Evolutionary conservation across 768 basidiomycete genomes (phyloP), one percentile per base, ranked within the genome.

Genomic region (Russula virescens): DNA sequence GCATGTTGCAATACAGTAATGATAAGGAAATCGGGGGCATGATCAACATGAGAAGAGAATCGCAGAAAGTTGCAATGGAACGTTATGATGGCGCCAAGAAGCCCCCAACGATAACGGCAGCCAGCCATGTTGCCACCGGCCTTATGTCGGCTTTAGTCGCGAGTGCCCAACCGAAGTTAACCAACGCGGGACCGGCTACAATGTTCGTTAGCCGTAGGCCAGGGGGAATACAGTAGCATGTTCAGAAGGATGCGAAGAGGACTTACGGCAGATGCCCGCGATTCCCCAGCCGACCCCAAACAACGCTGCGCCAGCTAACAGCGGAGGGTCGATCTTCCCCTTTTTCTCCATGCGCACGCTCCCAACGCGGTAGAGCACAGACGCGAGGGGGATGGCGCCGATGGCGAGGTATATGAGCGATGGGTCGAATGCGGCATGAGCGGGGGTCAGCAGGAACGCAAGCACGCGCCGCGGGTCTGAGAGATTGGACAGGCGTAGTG

Each of bases 241-340:
- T 4, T 31, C 31, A 8, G 31, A 31, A 31, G 31, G 31, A 31
- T 31, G 14, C n/a, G 55, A 45, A 40, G 48, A 25, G 26, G 19
- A 75, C 85, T 69, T 72, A 86, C 85, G 85, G 71, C 85, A 87
- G 52, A 86, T 72, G 38, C 85, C 85, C 57, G 77, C 73, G 43
- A 82, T 68, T 6, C 81, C 85, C 85, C 85, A 87, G 1, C 85
- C 85, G 28, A 83, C 63, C 52, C 85, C 85, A 70, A 87, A 87
- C 42, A 84, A 63, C 19, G 79, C 76, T 13, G 83, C 77, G 23
- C 85, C 85, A 34, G 69, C 58, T 9, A 87, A 48, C 31, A 87
- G 75, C 63, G 70, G 77, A 26, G 63, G 53, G 66, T 86, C 80
- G 19, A 86, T 73, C 38, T 70, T 65, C 19, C 73, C 74, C 38